Conservation (phyloP, 2,329 filamentous ascomycete species). For the Aspergillus bombycis region DNA sequence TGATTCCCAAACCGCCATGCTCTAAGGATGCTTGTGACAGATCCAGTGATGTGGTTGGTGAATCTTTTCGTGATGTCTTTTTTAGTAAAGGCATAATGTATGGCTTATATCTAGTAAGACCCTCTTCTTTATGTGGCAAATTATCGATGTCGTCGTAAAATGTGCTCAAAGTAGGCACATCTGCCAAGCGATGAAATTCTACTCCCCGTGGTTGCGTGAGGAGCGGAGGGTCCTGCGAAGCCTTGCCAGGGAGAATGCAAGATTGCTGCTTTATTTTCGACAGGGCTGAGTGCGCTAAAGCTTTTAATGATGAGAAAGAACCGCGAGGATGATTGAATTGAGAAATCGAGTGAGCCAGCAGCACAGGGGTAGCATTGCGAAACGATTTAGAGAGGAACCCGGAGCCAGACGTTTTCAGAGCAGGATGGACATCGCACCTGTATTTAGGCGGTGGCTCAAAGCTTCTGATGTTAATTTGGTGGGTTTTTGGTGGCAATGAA, state of each 20-base stretch:
- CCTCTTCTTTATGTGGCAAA: conserved; percentile 25
- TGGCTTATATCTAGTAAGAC: conserved; percentile 30
- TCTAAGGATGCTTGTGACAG: conserved; percentile 59
- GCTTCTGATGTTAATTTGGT: neutral
- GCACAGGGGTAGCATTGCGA: conserved; percentile 12
- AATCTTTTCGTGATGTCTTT: conserved; percentile 55
- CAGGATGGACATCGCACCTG: conserved; percentile 3
- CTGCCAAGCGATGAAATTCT: neutral
- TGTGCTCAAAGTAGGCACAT: conserved; percentile 10
- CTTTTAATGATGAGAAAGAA: neutral
- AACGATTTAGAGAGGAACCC: neutral
- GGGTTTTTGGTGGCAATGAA: conserved; percentile 6
- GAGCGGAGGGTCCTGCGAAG: neutral
- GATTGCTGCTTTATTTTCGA: neutral
- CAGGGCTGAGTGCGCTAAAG: neutral
- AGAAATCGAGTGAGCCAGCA: conserved; percentile 8
- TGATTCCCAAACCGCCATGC: conserved; percentile 61
- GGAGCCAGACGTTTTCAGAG: neutral
- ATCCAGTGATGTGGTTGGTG: conserved; percentile 54
- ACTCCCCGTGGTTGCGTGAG: neutral
- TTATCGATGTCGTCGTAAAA: conserved; percentile 20
- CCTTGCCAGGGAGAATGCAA: neutral
- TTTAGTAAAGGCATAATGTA: conserved; percentile 61
- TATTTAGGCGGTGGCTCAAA: neutral
- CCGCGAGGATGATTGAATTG: conserved; percentile 1